Evolutionary conservation across 2,329 filamentous ascomycete genomes (phyloP).

Genomic region (Trichoderma hamatum): DNA sequence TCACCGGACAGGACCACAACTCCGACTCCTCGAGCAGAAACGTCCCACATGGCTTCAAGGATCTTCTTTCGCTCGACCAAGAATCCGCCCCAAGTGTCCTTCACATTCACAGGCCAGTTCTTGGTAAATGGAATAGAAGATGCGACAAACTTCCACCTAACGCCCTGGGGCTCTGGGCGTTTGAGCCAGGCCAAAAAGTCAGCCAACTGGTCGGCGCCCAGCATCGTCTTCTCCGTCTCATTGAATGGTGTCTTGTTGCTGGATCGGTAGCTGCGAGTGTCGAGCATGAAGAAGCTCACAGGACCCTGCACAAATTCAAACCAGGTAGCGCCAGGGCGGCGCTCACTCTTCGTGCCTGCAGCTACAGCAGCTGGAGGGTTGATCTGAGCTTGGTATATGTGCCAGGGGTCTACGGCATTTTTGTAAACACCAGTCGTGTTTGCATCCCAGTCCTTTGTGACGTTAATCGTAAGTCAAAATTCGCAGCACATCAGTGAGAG

Average conservation of each 20-base stretch:
- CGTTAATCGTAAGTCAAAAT: constrained; percentile 42
- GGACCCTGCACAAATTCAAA: constrained; percentile 90
- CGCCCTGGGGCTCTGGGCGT: constrained; percentile 71
- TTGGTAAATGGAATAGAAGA: constrained; percentile 95
- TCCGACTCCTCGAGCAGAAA: constrained; percentile 72
- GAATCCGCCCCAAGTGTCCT: constrained; percentile 95
- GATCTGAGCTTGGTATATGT: constrained; percentile 79
- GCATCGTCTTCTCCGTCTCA: constrained; percentile 77
- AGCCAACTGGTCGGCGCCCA: constrained; percentile 75
- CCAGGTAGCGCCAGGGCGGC: constrained; percentile 68
- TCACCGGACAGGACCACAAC: constrained; percentile 88
- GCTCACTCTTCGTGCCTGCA: constrained; percentile 45
- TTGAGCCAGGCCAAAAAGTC: constrained; percentile 79
- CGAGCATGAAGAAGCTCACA: constrained; percentile 91
- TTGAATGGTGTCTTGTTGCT: constrained; percentile 63
- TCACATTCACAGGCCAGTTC: constrained; percentile 88
- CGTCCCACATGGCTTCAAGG: constrained; percentile 91
- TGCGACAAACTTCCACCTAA: constrained; percentile 92
- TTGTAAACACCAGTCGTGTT: constrained; percentile 80
- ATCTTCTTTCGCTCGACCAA: constrained; percentile 76
- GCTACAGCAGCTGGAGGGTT: constrained; percentile 75
- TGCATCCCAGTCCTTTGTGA: constrained; percentile 76
- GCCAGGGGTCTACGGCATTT: constrained; percentile 80
- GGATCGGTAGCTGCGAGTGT: constrained; percentile 86
- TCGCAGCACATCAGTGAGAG: neutral